Conservation (phyloP, 2,329 filamentous ascomycete species). For the Didymella pomorum region DNA sequence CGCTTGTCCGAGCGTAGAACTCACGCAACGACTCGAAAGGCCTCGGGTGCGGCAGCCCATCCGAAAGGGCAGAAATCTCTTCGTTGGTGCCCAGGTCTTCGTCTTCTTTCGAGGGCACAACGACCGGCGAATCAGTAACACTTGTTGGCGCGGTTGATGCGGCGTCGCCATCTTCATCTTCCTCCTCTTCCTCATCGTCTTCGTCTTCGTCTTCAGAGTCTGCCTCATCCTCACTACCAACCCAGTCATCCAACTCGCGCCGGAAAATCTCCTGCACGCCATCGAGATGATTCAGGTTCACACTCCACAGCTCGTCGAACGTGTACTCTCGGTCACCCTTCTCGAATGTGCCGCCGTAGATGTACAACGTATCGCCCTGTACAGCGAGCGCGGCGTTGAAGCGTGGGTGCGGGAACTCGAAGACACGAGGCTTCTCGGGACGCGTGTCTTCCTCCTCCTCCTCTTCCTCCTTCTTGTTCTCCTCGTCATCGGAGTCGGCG, state of each 20-base stretch:
- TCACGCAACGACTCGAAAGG: slow-evolving; percentile 91
- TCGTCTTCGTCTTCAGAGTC: slow-evolving; percentile 58
- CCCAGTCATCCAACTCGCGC: slow-evolving; percentile 87
- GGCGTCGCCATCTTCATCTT: slow-evolving; percentile 41
- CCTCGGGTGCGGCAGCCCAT: slow-evolving; percentile 76
- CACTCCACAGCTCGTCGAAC: slow-evolving; percentile 91
- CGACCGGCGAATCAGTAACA: slow-evolving; percentile 35
- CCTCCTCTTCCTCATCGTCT: slow-evolving; percentile 46
- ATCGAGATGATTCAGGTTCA: slow-evolving; percentile 94
- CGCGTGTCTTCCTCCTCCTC: slow-evolving; percentile 62
- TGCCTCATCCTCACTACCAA: slow-evolving; percentile 58
- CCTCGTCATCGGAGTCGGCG: slow-evolving; percentile 47
- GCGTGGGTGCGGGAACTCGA: slow-evolving; percentile 86
- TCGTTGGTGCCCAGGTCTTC: slow-evolving; percentile 57
- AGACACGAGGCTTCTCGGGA: slow-evolving; percentile 65
- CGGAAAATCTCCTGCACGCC: slow-evolving; percentile 92
- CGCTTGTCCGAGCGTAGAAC: slow-evolving; percentile 87
- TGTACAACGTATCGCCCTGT: slow-evolving; percentile 90
- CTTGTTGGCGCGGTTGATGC: slow-evolving; percentile 63
- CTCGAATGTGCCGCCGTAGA: slow-evolving; percentile 95
- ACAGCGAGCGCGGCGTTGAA: slow-evolving; percentile 93
- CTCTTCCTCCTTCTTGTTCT: slow-evolving; percentile 39
- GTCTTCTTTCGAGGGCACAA: slow-evolving; percentile 38
- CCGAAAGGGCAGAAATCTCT: slow-evolving; percentile 65
- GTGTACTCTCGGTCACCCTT: slow-evolving; percentile 95